These are phyloP conservation scores for Nannochloris sp. DNA, from an alignment of 139 green algal genomes.

Conservation along the genomic window DNA sequence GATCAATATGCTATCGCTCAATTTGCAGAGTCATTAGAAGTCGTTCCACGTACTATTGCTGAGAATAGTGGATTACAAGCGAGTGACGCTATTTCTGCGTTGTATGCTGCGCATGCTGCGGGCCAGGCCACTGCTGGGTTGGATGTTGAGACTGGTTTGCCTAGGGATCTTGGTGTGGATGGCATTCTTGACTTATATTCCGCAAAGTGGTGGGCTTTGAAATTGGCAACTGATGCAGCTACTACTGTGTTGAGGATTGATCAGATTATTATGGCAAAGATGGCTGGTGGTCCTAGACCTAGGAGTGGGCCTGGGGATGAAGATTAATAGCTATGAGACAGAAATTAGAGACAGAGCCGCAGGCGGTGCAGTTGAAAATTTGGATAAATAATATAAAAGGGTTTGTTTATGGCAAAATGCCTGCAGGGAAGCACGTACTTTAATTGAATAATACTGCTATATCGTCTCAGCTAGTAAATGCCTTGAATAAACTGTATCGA, in stretches of 20 bases:
- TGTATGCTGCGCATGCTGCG: conserved; percentile 82
- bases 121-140: conserved; percentile 68
- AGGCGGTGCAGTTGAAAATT: not conserved
- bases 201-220: conserved; percentile 94
- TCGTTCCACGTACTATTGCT: conserved; percentile 76
- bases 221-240: conserved; percentile 86
- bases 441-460: no score
- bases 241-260: conserved; percentile 93
- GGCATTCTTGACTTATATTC: conserved; percentile 69
- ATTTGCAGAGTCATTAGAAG: conserved; percentile 89
- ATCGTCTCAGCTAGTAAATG: no score
- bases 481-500: no score
- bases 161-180: conserved; percentile 54
- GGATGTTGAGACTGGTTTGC: conserved; percentile 69
- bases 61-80: conserved; percentile 83
- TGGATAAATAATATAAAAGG: not conserved
- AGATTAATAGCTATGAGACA: conserved; percentile 21
- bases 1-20: conserved; percentile 94
- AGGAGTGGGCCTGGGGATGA: conserved; percentile 25
- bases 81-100: conserved; percentile 60
- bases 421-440: no score
- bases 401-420: not conserved
- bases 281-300: conserved; percentile 76
- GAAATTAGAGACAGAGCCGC: not conserved
- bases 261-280: conserved; percentile 97